Evolutionary conservation across 352 stramenopile genomes (phyloP), one percentile per base, ranked within the genome.

Genomic region (Pythium vanterpoolii): DNA sequence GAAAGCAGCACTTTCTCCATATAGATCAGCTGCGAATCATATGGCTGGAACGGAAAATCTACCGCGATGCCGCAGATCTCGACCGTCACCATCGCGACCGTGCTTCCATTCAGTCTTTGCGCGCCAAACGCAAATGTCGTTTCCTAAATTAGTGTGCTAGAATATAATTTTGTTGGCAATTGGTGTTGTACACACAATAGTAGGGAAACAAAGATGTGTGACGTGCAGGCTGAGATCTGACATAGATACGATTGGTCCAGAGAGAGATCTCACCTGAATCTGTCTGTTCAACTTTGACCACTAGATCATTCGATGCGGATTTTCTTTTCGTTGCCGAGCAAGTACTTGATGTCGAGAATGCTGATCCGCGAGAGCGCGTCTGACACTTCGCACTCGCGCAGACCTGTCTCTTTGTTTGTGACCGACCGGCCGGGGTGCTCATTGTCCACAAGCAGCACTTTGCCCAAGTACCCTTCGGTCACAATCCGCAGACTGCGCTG

Each of bases 11-110:
- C 96, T 51, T 95, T 97, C 66, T 89, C 76, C 96, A 99, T 99
- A 72, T 99, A 99, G 1, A 97, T 87, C 43, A 97, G 69, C 84
- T 99, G 97, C 56, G 93, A 98, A 69, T 97, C 80, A 67, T 99
- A 99, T 8, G 97, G 96, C 57, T 87, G 72, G 77, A 98, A 99
- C 23, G 97, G 97, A 68, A 99, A 99, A 61, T 98, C 87, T 64
- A 99, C 89, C 13, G 74, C 50, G 52, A 97, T 86, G 38, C 86
- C 87, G 69, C 82, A 86, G 52, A 98, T 93, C 64, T 94, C 71
- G 40, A 97, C 66, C 68, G 60, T 72, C 57, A 94, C 86, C 87
- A 92, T 81, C 23, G 30, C 55, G 6, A n/a, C 26, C 3, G 2
- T 3, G 6, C 33, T 50, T 39, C 51, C 7, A 5, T 38, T 49